Evolutionary conservation across 2,329 filamentous ascomycete species (phyloP), one percentile per base, ranked within the genome.

Genomic region (Pestalotiopsis sp.): DNA sequence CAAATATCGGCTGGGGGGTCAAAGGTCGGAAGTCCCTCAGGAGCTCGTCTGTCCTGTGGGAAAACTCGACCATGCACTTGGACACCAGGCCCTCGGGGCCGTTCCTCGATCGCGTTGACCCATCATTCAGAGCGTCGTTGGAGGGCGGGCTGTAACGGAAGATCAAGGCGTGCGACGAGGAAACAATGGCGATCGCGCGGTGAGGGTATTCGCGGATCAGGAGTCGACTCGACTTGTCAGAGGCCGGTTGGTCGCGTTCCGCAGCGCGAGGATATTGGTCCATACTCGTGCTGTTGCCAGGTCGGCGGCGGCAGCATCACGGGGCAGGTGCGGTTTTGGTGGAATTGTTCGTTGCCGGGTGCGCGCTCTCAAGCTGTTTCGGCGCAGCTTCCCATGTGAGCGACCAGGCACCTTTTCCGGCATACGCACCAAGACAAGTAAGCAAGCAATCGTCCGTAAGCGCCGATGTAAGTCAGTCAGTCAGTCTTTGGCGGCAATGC

Each of bases 41-140:
- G 71, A 96, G 87, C 68, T 90, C 84, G 61, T 88, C 84, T 45
- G 89, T 86, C 52, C 89, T 81, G 11, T 89, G 85, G 13, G 90
- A 85, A 79, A 98, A 97, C 79, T 97, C 94, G 73, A 98, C 94
- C 86, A 97, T 94, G 84, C 94, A 97, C 74, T 87, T 87, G 80
- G 90, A 80, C 74, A 87, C 73, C 78, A 81, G 72, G 78, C 83
- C 72, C 67, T 86, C 83, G 72, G 78, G 78, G 68, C 77, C 77
- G 39, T 78, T 77, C 45, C 86, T 84, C 57, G 83, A 78, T 41
- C 84, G 83, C 56, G 81, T 78, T 39, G 87, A 90, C 71, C 87
- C 87, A 82, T 90, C 90, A 66, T 84, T 81, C 71, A 85, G 84
- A 39, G 83, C 78, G 71, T 91, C 91, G 78, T 83, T 87, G n/a